Evolutionary conservation across 1,139 yeast species (phyloP).

Genomic region (Candida sp.): DNA sequence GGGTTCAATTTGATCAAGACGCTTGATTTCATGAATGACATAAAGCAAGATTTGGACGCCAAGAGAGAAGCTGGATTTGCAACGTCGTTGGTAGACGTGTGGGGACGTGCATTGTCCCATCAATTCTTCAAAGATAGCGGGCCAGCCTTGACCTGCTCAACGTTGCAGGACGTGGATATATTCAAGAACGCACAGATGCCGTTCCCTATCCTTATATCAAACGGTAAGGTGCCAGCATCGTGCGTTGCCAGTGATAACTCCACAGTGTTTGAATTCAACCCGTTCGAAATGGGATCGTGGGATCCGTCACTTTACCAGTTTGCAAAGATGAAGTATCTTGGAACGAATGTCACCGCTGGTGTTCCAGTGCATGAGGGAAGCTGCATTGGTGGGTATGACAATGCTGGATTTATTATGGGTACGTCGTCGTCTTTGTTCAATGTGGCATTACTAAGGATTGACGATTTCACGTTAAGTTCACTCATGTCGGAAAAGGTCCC

Average conservation of each 20-base stretch:
- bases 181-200: conserved; percentile 41
- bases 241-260: conserved; percentile 37
- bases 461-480: conserved; percentile 15
- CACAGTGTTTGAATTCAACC: conserved; percentile 44
- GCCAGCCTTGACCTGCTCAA: conserved; percentile 41
- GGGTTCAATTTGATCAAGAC: conserved; percentile 41
- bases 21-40: conserved; percentile 15
- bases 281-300: conserved; percentile 50
- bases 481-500: conserved; percentile 1
- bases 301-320: conserved; percentile 41
- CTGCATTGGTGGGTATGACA: conserved; percentile 74
- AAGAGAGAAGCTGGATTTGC: conserved; percentile 41
- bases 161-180: conserved; percentile 27
- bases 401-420: conserved; percentile 77
- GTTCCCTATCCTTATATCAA: conserved; percentile 41
- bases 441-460: conserved; percentile 29
- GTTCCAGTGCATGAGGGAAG: conserved; percentile 3
- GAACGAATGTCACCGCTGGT: conserved; percentile 36
- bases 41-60: conserved; percentile 24
- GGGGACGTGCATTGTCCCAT: conserved; percentile 48
- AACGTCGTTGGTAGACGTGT: conserved; percentile 44
- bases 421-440: conserved; percentile 66
- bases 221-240: conserved; percentile 42
- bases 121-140: conserved; percentile 38
- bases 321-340: conserved; percentile 34